Base-by-base conservation (phyloP, 2,329 filamentous ascomycete genomes). In the Ascomycota sp. region DNA sequence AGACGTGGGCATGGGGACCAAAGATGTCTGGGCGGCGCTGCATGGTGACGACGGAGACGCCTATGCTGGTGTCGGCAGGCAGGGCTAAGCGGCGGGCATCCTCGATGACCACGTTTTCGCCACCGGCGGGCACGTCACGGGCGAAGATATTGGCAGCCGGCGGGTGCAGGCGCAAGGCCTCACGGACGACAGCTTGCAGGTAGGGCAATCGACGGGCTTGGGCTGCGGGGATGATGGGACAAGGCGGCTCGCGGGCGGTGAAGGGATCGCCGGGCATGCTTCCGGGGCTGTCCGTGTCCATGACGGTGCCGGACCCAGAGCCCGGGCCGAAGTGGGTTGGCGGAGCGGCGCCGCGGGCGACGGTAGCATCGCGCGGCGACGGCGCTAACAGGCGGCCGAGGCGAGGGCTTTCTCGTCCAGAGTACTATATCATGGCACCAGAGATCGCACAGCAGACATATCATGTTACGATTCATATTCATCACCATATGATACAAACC, bases 1-100 rank as follows among this genome's bases (percentile, higher is more conserved):
- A 51, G 3, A 40, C 30, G 1, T 35, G 32, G 5, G 46, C 36
- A 17, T 55, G 48, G 3, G 34, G 24, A 8, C 51, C 52, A 26
- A 42, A 55, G 0, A 48, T 38, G 3, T 42, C 36, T 7, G 42
- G 35, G 12, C 41, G 39, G 6, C 39, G 41, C 8, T 47, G 45
- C 7, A 55, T 37, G 4, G 22, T 5, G 8, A 11, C 11, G 8
- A 23, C 22, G 8, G 22, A 23, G 8, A 8, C 8, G 8, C 22
- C 22, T 8, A 23, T 23, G 11, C 8, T 23, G 11, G 22, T 11
- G 8, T 5, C 22, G 22, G 8, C 22, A 5, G 22, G 22, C 11
- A 23, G 11, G 22, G 6, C 8, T 11, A 23, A 3, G 11, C 8
- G 11, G 8, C 11, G 8, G 22, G 8, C 22, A 11, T 23, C 22